Evolutionary conservation across 208 protist species (phyloP).

Genomic region (Acanthamoeba castellanii): DNA sequence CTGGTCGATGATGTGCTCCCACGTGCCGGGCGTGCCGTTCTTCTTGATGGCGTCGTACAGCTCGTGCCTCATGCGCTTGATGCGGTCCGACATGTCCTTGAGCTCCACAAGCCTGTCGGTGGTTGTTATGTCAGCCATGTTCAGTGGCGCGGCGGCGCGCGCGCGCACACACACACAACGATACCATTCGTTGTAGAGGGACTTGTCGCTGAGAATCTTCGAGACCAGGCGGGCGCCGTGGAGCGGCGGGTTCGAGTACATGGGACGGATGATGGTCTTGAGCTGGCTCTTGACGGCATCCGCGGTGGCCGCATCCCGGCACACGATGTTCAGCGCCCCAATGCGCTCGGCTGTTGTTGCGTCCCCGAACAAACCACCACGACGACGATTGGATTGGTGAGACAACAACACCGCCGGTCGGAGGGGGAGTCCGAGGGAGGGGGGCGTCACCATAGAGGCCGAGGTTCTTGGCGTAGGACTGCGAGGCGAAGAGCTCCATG

Average conservation of each 20-base stretch:
- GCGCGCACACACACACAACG: background rate
- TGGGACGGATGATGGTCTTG: constrained; percentile 94
- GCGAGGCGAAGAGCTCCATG: constrained; percentile 87
- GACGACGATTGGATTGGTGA: background rate
- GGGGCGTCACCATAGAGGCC: constrained; percentile 93
- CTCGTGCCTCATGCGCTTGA: constrained; percentile 84
- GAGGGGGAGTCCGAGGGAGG: background rate
- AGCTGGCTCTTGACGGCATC: constrained; percentile 91
- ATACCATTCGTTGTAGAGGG: constrained; percentile 94
- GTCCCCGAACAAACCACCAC: background rate
- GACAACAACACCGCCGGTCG: background rate
- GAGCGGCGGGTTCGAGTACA: constrained; percentile 97
- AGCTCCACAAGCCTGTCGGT: constrained; percentile 82
- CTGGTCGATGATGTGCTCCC: constrained; percentile 96
- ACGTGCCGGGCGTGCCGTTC: constrained; percentile 92
- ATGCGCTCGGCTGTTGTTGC: constrained; percentile 91
- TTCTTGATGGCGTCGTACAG: constrained; percentile 89
- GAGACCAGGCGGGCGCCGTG: constrained; percentile 96
- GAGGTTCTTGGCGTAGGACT: constrained; percentile 99
- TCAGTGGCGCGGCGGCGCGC: background rate
- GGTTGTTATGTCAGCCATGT: background rate
- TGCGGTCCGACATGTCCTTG: constrained; percentile 88
- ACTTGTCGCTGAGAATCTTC: constrained; percentile 92
- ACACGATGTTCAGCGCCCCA: constrained; percentile 93
- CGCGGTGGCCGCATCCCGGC: constrained; percentile 87